Base-by-base conservation (phyloP, 1,284 basidiomycete species). In the Ceratobasidium papillatum region DNA sequence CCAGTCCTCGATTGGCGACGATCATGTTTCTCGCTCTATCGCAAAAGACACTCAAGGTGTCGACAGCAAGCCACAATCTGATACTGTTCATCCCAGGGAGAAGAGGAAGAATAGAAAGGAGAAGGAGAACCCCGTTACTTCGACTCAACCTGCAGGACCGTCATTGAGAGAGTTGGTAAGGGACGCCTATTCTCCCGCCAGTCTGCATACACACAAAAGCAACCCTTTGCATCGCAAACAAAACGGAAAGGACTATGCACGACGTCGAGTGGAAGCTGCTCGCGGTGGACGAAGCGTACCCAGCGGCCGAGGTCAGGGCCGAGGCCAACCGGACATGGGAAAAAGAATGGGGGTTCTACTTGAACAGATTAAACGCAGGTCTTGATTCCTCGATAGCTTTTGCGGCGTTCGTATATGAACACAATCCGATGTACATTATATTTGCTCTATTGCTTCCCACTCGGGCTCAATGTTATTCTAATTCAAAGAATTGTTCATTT, bases 251-350 rank as follows among this genome's bases (percentile, higher is more conserved):
- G 49, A 58, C 14, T 41, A 74, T 76, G 62, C 51, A 30, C 64
- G 71, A 19, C 36, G 73, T 22, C 78, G 65, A 51, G 64, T 49
- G 38, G 36, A 62, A 59, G 41, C 41, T 19, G 36, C 59, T 62
- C 59, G 22, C 11, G 58, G 30, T 11, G 63, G 47, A 3, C 63
- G 63, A 32, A n/a, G 43, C 5, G 34, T 4, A 27, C 9, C 59
- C 12, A 43, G 25, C 5, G 59, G 59, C 22, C 59, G 43, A 54
- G 51, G 62, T 12, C 38, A 62, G 14, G 74, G 84, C 47, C 80
- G 85, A 78, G 83, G 89, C 5, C 92, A 93, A 78, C 92, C 92
- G 11, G 87, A 93, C 79, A 94, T 94, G 92, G 90, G 89, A 77
- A 80, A 90, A 73, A 87, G 92, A 32, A 94, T 94, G 92, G 86